A percentile compares a stretch with the other conserved stretches of the same genome.
phyloP scores from a whole-genome alignment of 768 basidiomycete genomes.

The Goffeauzyma gilvescens region DNA sequence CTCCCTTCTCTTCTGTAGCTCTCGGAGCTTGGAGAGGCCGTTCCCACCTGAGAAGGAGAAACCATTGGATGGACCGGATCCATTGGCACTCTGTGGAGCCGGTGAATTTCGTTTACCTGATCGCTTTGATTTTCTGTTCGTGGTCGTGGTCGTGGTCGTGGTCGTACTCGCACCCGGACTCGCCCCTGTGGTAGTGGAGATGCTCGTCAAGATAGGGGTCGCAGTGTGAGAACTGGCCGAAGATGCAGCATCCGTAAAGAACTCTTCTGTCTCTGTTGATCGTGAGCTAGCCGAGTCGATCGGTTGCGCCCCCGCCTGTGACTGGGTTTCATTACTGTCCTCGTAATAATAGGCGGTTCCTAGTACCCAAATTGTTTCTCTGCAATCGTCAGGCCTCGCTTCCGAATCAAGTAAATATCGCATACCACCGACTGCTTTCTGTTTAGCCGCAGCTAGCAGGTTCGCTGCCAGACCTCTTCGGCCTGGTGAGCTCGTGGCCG shows the following conservation, averaged over 20 bases:
- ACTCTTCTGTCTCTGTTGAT: not conserved
- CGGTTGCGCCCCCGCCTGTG: too few species aligned
- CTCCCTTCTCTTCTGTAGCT: too few species aligned
- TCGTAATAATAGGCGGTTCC: slow-evolving; percentile 44
- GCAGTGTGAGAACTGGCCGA: not conserved
- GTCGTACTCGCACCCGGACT: not conserved
- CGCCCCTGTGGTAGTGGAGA: not conserved
- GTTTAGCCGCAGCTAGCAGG: slow-evolving; percentile 26
- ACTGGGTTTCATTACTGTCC: too few species aligned
- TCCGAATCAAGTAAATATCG: slow-evolving; percentile 81
- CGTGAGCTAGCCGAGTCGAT: not conserved
- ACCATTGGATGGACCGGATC: too few species aligned
- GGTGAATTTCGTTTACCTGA: not conserved
- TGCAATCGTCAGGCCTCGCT: slow-evolving; percentile 59
- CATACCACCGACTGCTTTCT: slow-evolving; percentile 36
- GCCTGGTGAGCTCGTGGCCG: too few species aligned
- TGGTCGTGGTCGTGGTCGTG: not conserved
- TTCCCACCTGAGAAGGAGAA: too few species aligned
- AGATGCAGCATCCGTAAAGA: not conserved
- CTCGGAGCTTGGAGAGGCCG: too few species aligned
- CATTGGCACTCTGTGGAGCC: not conserved
- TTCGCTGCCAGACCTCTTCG: too few species aligned
- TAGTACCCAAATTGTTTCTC: slow-evolving; percentile 73
- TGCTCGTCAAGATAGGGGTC: not conserved
- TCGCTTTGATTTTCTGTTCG: not conserved